Base-by-base conservation (phyloP, 805 yeast genomes). In the Metschnikowia matae region DNA sequence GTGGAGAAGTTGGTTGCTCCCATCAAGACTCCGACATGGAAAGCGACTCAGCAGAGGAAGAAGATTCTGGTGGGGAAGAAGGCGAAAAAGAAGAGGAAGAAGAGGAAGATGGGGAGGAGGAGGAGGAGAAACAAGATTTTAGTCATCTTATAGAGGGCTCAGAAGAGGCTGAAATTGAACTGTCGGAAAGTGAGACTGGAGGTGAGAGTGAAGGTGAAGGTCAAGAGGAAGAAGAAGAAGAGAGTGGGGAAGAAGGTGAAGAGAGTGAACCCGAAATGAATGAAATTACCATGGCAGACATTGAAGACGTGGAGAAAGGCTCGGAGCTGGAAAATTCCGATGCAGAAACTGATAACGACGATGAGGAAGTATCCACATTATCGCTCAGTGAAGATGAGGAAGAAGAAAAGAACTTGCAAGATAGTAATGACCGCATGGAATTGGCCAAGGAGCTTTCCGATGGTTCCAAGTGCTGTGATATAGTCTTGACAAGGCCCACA, bases 391-490 rank as follows among this genome's bases (percentile, higher is more conserved):
- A 61, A 14, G 64, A 57, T 11, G 66, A 57, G 21, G 58, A 53
- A 11, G 59, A 49, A 2, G 64, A 57, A 18, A 14, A 37, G 52
- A 11, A n/a, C 44, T 42, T 35, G 47, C 31, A 41, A 23, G 29
- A 33, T 10, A 41, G 37, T 21, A 42, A 48, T 1, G 59, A 53
- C 29, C 60, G 62, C 26, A 65, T 59, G 1, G 77, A 75, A 17
- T 57, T 71, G 7, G 66, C 75, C 3, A 53, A 51, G n/a, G 69
- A 68, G 37, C 61, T 73, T 17, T 45, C 64, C 1, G 75, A 73
- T 45, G 60, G 66, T 21, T 59, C 72, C 29, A 68, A 80, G 51
- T 84, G 90, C 55, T 88, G 96, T 58, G 96, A 89, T 58, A 81
- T 90, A 13, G 73, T 80, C 0, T 60, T 84, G 2, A 46, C 59